These are phyloP conservation scores for Clathrus columnatus DNA, from an alignment of 768 basidiomycete genomes.

Conservation along the genomic window DNA sequence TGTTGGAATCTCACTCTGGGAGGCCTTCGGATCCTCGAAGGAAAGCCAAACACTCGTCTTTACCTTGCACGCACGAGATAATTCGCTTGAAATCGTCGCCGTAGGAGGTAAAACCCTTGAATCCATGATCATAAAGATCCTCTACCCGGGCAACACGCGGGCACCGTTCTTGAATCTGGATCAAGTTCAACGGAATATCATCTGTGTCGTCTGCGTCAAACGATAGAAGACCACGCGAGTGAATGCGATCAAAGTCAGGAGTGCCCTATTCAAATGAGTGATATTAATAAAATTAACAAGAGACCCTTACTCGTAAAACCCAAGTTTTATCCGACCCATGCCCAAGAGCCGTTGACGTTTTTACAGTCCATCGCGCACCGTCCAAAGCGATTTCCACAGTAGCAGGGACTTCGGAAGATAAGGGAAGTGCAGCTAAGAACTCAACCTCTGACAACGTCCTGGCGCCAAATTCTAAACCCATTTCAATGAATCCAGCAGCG, in stretches of 20 bases:
- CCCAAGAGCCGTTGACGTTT: constrained; percentile 1
- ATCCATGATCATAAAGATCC: constrained; percentile 19
- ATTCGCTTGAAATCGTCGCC: constrained; percentile 25
- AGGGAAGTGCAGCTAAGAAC: constrained; percentile 19
- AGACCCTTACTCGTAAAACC: constrained; percentile 1
- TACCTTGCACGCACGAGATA: constrained; percentile 15
- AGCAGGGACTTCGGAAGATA: constrained; percentile 18
- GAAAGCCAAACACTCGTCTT: constrained; percentile 21
- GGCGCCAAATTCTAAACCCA: constrained; percentile 30
- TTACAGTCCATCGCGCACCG: constrained; percentile 7
- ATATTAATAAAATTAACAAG: constrained; percentile 12
- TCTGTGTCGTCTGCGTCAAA: constrained; percentile 21
- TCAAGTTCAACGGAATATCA: constrained; percentile 6
- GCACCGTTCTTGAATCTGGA: constrained; percentile 8
- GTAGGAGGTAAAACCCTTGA: constrained; percentile 26
- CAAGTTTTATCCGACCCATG: constrained; percentile 5
- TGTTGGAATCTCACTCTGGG: background rate
- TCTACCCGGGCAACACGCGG: constrained; percentile 6
- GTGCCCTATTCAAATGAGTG: constrained; percentile 17
- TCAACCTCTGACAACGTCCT: constrained; percentile 19
- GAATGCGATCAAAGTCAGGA: constrained; percentile 16
- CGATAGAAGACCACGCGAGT: constrained; percentile 16
- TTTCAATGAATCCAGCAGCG: constrained; percentile 15
- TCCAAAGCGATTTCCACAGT: constrained; percentile 7
- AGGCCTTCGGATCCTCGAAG: constrained; percentile 19